phyloP scores from a whole-genome alignment of 2,329 filamentous ascomycete genomes.

The Trematosphaeria pertusa region DNA sequence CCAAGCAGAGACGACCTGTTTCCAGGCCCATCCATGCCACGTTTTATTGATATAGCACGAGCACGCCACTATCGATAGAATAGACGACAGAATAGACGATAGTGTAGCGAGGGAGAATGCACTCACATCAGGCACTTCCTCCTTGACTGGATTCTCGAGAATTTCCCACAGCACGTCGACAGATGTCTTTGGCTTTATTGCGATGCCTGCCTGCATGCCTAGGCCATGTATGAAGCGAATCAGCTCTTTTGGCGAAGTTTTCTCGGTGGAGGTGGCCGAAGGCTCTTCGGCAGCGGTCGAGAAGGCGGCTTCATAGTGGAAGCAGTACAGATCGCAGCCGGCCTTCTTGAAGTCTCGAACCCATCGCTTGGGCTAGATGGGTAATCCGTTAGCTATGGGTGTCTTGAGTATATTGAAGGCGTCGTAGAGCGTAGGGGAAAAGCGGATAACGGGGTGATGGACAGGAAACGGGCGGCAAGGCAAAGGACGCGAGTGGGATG shows the following conservation, averaged over 20 bases:
- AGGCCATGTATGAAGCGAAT: slow-evolving; percentile 89
- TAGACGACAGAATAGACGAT: slow-evolving; percentile 23
- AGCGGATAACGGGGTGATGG: slow-evolving; percentile 4
- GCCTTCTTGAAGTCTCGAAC: slow-evolving; percentile 93
- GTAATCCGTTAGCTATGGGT: slow-evolving; percentile 18
- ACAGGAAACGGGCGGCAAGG: slow-evolving; percentile 17
- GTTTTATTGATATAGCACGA: slow-evolving; percentile 19
- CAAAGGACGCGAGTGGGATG: slow-evolving; percentile 4
- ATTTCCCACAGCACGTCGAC: slow-evolving; percentile 94
- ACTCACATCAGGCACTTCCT: slow-evolving; percentile 88
- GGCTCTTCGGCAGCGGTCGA: slow-evolving; percentile 81
- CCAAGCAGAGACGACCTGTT: slow-evolving; percentile 18
- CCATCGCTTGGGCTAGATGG: slow-evolving; percentile 88
- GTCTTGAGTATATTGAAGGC: slow-evolving; percentile 20
- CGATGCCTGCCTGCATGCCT: slow-evolving; percentile 90
- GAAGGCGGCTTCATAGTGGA: slow-evolving; percentile 97
- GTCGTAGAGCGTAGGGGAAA: slow-evolving; percentile 9
- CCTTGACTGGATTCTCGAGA: slow-evolving; percentile 72
- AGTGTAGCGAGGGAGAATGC: slow-evolving; percentile 6
- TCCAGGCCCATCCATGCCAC: slow-evolving; percentile 18
- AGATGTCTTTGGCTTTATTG: slow-evolving; percentile 89
- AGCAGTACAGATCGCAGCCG: slow-evolving; percentile 98
- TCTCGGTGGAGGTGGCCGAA: slow-evolving; percentile 69
- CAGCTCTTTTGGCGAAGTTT: slow-evolving; percentile 83
- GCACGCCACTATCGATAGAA: slow-evolving; percentile 21